Conservation (phyloP, 108 stramenopile species). For the Fragilariopsis cylindrus region DNA sequence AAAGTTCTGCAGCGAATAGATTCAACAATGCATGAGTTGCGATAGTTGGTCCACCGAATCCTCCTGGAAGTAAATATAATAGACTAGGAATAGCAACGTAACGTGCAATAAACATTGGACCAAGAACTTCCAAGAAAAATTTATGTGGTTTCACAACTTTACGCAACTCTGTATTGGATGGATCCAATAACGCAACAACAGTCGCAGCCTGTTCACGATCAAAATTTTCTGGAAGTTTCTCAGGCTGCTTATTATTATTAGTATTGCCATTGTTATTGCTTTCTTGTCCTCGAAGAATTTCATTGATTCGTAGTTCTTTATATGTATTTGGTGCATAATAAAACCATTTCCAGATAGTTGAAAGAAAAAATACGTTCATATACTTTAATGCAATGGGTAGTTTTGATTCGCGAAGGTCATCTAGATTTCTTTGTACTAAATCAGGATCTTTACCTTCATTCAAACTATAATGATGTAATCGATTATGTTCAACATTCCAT, state of each 20-base stretch:
- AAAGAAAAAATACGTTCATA: constrained; percentile 48
- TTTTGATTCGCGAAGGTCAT: constrained; percentile 55
- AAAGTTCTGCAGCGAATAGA: constrained; percentile 77
- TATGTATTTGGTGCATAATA: constrained; percentile 93
- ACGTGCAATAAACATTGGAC: constrained; percentile 51
- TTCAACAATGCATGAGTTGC: constrained; percentile 76
- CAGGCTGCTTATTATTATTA: constrained; percentile 44
- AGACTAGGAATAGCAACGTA: constrained; percentile 56
- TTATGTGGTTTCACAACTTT: constrained; percentile 24
- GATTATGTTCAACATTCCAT: constrained; percentile 94
- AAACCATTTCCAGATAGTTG: constrained; percentile 87
- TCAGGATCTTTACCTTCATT: constrained; percentile 84
- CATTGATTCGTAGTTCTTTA: constrained; percentile 83
- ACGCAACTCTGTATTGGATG: constrained; percentile 1
- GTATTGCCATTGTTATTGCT: not conserved
- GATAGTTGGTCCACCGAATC: constrained; percentile 45
- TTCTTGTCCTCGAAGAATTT: constrained; percentile 3
- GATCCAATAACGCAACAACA: constrained; percentile 43
- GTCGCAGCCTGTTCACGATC: constrained; percentile 72
- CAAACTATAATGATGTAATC: constrained; percentile 87
- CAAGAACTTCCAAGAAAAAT: constrained; percentile 47
- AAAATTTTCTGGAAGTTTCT: constrained; percentile 59
- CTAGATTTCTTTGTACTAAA: constrained; percentile 83
- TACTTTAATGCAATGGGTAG: constrained; percentile 64
- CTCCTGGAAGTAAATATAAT: constrained; percentile 25